These are phyloP conservation scores for Patellifolia procumbens DNA, from an alignment of 179 eudicot genomes.

Conservation along the genomic window DNA sequence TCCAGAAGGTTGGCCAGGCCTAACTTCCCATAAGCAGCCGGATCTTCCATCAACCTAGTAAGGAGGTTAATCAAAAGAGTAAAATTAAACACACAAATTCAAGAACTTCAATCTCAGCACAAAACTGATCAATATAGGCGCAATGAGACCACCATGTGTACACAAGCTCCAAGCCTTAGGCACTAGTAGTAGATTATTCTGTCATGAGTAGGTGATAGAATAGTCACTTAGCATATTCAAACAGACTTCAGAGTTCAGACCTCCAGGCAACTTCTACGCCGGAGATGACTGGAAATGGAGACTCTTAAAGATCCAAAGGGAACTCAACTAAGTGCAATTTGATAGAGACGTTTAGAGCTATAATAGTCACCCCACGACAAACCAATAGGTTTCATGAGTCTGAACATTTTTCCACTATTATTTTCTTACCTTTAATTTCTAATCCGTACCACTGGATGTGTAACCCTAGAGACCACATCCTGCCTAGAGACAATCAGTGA, in stretches of 20 bases:
- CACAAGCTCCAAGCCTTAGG: not conserved
- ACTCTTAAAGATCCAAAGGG: not conserved
- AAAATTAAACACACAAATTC: not conserved
- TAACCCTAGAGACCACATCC: not conserved
- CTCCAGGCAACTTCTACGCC: not conserved
- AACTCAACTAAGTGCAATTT: not conserved
- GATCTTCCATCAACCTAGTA: constrained; percentile 93
- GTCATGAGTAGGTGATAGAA: not conserved
- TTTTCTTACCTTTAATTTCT: not conserved
- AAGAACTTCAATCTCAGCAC: not conserved
- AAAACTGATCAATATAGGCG: not conserved
- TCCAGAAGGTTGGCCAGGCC: constrained; percentile 96
- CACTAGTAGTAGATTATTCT: not conserved
- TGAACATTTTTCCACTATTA: not conserved
- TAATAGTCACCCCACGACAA: not conserved
- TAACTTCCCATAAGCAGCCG: constrained; percentile 96
- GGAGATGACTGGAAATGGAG: not conserved
- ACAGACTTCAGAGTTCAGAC: not conserved
- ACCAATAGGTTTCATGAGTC: not conserved
- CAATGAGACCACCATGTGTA: not conserved
- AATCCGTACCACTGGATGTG: not conserved
- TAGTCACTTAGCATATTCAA: not conserved
- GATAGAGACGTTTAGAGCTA: not conserved
- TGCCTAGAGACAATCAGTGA: not conserved
- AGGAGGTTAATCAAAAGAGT: not conserved